These are phyloP conservation scores for Penstemon newberryi DNA, from an alignment of 257 asterid genomes.

Conservation along the genomic window DNA sequence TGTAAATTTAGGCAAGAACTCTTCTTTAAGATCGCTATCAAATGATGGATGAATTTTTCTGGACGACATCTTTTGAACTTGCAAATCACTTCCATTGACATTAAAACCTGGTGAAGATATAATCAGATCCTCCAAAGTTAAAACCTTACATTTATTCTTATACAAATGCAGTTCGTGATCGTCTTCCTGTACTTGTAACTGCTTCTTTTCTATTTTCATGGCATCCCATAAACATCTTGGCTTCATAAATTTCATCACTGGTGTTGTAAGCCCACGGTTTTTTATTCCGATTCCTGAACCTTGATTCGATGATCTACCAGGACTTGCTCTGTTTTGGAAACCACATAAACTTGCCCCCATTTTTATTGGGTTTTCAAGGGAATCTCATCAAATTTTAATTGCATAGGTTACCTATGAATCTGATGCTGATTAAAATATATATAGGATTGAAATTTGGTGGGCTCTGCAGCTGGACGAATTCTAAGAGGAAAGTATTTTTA, in stretches of 20 bases:
- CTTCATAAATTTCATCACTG: slow-evolving; percentile 29
- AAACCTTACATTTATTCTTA: slow-evolving; percentile 10
- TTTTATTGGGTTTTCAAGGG: background rate
- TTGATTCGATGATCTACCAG: slow-evolving; percentile 7
- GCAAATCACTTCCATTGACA: background rate
- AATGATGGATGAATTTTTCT: slow-evolving; percentile 42
- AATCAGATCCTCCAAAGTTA: slow-evolving; percentile 43
- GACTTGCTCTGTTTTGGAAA: slow-evolving; percentile 2
- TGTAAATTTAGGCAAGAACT: no score
- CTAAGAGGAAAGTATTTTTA: slow-evolving; percentile 18
- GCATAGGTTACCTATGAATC: background rate
- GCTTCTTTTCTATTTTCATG: slow-evolving; percentile 26
- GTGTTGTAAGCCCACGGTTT: slow-evolving; percentile 23
- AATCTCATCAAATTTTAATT: no score
- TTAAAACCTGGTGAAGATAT: slow-evolving; percentile 36
- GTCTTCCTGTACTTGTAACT: slow-evolving; percentile 22
- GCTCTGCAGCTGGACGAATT: slow-evolving; percentile 30
- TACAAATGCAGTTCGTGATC: no score
- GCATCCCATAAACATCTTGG: slow-evolving; percentile 34
- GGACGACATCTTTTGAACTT: slow-evolving; percentile 20
- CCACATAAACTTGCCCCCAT: slow-evolving; percentile 45
- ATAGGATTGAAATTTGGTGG: background rate
- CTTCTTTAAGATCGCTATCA: background rate
- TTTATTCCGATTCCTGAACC: background rate
- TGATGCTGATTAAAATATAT: background rate